Evolutionary conservation across 129 eudicot species (phyloP).

Genomic region (Helianthus tuberosus): DNA sequence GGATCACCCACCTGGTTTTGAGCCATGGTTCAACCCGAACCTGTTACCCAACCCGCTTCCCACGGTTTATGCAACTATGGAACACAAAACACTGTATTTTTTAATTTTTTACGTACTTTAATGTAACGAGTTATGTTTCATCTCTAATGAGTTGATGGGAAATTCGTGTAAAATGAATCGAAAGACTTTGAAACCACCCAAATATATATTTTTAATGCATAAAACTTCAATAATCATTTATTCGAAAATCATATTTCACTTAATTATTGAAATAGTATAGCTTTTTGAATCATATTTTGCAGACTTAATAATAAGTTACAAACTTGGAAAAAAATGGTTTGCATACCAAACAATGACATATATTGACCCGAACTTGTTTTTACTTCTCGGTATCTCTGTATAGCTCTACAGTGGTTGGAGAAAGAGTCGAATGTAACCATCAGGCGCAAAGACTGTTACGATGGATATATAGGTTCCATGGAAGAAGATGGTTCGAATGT

Average conservation of each 20-base stretch:
- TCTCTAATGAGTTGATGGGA: too few species aligned
- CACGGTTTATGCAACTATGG: background rate
- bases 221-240: too few species aligned
- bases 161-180: background rate
- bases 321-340: background rate
- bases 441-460: conserved; percentile 77
- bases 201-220: too few species aligned
- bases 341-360: background rate
- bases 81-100: background rate
- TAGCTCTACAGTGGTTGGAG: conserved; percentile 80
- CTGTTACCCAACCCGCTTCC: background rate
- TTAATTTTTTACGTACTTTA: too few species aligned
- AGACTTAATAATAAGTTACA: background rate
- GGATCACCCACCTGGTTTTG: too few species aligned
- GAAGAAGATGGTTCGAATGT: conserved; percentile 70
- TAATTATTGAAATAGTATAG: too few species aligned
- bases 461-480: conserved; percentile 74
- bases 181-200: background rate
- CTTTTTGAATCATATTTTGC: too few species aligned
- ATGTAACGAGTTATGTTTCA: too few species aligned
- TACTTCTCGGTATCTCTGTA: conserved; percentile 5
- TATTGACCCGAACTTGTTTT: background rate
- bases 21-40: background rate
- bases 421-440: conserved; percentile 64
- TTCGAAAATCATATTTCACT: too few species aligned